Evolutionary conservation across 2,329 filamentous ascomycete genomes (phyloP), one percentile per base, ranked within the genome.

Genomic region (Pseudocercospora ulei): DNA sequence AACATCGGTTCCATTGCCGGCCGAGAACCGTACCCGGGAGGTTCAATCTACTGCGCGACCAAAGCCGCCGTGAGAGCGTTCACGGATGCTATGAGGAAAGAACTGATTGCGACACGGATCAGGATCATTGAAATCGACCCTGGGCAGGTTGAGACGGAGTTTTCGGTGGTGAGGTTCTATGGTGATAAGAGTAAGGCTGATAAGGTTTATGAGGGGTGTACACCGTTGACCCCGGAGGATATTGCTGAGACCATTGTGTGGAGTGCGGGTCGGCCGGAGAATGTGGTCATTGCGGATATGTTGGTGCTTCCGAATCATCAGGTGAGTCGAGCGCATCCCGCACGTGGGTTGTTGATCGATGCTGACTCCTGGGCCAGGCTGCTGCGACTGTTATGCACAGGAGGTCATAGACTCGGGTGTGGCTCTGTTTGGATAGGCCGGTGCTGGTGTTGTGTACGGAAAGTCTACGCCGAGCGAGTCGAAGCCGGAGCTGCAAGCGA

Each of bases 1-100:
- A 96, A 95, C 59, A 78, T 95, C 56, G 87, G 87, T 46, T 86
- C 80, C 51, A 87, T 94, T 57, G 87, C 87, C n/a, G 87, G 85
- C 18, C 74, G 86, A 28, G 86, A 93, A 53, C 73, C 83, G 7
- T 95, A 94, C 61, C 69, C 76, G 1, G 84, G 85, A 34, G 87
- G 87, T 17, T 78, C 78, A 59, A 92, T 94, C 58, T 95, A 95
- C 71, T 94, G 87, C 62, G 84, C 86, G 1, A 87, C 82, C 43
- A 95, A 95, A 65, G 84, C 86, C 12, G 87, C 87, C 1, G 80
- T 94, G 39, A 75, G 81, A 52, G 80, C 73, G 50, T 94, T 93
- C 65, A 86, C 83, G 0, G 85, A 93, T 40, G 73, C 80, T 7
- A 63, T 95, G 59, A 72, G 87, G 51, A 83, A 78, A 60, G 87